A percentile compares a stretch with the other conserved stretches of the same genome.
phyloP scores from a whole-genome alignment of 2,329 filamentous ascomycete genomes.

The Coniochaeta sp. region DNA sequence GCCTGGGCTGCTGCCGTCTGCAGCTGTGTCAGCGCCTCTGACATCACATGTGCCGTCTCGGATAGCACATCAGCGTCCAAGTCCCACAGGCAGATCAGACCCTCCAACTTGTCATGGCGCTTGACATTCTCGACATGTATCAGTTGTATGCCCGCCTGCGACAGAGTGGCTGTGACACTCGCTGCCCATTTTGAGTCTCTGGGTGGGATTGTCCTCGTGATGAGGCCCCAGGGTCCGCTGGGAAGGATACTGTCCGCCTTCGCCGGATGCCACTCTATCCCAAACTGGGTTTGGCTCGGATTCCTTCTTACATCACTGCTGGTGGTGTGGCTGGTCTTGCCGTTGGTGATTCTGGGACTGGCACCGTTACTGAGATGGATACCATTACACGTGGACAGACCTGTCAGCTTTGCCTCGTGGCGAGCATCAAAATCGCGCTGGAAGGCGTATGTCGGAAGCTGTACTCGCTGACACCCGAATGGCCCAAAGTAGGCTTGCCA shows the following conservation, averaged over 20 bases:
- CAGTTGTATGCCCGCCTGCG: slow-evolving; percentile 8
- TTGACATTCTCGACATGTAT: slow-evolving; percentile 7
- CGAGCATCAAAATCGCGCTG: slow-evolving; percentile 13
- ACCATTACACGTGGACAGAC: no score
- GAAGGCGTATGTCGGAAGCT: slow-evolving; percentile 24
- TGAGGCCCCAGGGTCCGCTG: slow-evolving; percentile 12
- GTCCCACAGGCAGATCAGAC: slow-evolving; percentile 5
- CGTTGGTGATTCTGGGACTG: no score
- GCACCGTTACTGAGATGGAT: background rate
- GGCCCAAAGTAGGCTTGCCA: slow-evolving; percentile 22
- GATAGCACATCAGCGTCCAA: slow-evolving; percentile 13
- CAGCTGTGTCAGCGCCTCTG: slow-evolving; percentile 15
- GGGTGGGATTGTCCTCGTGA: slow-evolving; percentile 8
- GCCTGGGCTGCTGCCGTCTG: slow-evolving; percentile 14
- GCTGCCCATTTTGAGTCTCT: background rate
- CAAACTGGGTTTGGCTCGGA: slow-evolving; percentile 7
- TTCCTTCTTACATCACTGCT: no score
- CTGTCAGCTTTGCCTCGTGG: background rate
- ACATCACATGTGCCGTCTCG: slow-evolving; percentile 12
- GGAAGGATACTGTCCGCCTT: background rate
- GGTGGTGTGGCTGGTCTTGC: no score
- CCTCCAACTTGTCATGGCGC: slow-evolving; percentile 15
- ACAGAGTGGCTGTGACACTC: slow-evolving; percentile 5
- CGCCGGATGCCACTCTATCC: slow-evolving; percentile 12
- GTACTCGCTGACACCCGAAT: slow-evolving; percentile 17